These are phyloP conservation scores for Coniochaeta sp. DNA, from an alignment of 2,329 filamentous ascomycete species.

Conservation along the genomic window DNA sequence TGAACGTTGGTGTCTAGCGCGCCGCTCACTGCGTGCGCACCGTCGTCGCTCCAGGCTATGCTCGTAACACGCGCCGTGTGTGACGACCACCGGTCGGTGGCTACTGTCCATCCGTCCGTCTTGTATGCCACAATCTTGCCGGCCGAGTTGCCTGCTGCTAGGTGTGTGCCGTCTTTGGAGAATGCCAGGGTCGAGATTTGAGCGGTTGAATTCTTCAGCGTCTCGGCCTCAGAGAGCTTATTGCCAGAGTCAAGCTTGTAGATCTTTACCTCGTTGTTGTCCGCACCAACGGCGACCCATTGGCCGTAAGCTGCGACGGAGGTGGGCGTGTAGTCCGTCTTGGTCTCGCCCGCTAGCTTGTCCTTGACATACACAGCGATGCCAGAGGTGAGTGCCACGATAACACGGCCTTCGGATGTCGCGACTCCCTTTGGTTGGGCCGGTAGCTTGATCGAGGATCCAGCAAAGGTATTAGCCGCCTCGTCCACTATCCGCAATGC, in stretches of 20 bases:
- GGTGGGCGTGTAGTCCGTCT: constrained; percentile 59
- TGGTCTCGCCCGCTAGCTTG: constrained; percentile 49
- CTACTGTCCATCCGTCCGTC: constrained; percentile 56
- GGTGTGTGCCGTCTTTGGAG: constrained; percentile 64
- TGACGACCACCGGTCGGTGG: constrained; percentile 65
- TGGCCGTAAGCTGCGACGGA: constrained; percentile 63
- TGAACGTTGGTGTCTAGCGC: constrained; percentile 87
- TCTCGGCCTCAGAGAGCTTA: constrained; percentile 44
- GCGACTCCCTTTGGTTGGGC: constrained; percentile 76
- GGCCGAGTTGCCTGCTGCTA: constrained; percentile 75
- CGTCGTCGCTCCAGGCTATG: constrained; percentile 69
- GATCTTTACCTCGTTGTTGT: constrained; percentile 67
- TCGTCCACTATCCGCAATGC: constrained; percentile 74
- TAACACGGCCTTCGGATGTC: constrained; percentile 40
- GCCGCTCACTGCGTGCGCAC: constrained; percentile 75
- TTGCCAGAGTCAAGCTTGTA: constrained; percentile 57
- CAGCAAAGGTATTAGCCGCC: constrained; percentile 67
- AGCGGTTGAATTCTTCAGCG: constrained; percentile 62
- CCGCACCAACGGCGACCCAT: constrained; percentile 66
- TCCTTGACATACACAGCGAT: constrained; percentile 52
- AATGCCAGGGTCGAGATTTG: constrained; percentile 77
- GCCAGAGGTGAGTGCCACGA: constrained; percentile 49
- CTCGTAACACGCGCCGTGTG: constrained; percentile 51
- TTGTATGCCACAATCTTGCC: constrained; percentile 86
- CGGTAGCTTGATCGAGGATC: constrained; percentile 57